These are phyloP conservation scores for Chloropicon primus DNA, from an alignment of 139 green algal genomes.

Conservation along the genomic window DNA sequence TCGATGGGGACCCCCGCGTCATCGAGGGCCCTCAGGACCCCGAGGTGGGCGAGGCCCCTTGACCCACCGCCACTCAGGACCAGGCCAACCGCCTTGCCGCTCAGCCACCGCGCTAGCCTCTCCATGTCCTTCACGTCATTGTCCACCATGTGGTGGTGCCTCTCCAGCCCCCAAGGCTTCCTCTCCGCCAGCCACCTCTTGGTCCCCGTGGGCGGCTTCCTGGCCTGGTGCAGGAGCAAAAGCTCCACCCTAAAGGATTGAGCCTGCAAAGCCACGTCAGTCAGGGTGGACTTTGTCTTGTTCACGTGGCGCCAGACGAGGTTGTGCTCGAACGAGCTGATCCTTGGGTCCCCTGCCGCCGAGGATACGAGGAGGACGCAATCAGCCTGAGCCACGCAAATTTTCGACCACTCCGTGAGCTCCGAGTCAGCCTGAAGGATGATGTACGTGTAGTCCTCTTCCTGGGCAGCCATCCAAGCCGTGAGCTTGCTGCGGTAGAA, in stretches of 20 bases:
- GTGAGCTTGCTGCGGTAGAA: slow-evolving; percentile 70
- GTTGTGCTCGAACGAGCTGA: neutral
- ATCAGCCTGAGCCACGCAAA: slow-evolving; percentile 54
- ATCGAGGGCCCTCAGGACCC: slow-evolving; percentile 52
- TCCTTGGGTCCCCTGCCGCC: neutral
- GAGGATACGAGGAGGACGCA: slow-evolving; percentile 25
- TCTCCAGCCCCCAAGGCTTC: slow-evolving; percentile 23
- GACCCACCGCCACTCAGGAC: slow-evolving; percentile 50
- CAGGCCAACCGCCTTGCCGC: slow-evolving; percentile 43
- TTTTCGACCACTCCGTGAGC: slow-evolving; percentile 33
- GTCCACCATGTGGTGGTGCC: slow-evolving; percentile 49
- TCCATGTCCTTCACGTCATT: slow-evolving; percentile 26
- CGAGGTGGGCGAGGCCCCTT: slow-evolving; percentile 50
- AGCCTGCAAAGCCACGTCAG: neutral
- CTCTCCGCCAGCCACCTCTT: neutral
- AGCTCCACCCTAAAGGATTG: slow-evolving; percentile 35
- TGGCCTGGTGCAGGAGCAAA: slow-evolving; percentile 35
- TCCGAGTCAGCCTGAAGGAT: slow-evolving; percentile 44
- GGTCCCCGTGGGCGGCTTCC: slow-evolving; percentile 13
- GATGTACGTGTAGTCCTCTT: slow-evolving; percentile 67
- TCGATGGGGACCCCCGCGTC: slow-evolving; percentile 55
- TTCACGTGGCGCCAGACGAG: neutral
- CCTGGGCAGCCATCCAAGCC: slow-evolving; percentile 55
- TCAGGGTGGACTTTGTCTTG: neutral
- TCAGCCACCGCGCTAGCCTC: slow-evolving; percentile 45